These are phyloP conservation scores for Moringa oleifera DNA, from an alignment of 345 rosid genomes.

Conservation along the genomic window DNA sequence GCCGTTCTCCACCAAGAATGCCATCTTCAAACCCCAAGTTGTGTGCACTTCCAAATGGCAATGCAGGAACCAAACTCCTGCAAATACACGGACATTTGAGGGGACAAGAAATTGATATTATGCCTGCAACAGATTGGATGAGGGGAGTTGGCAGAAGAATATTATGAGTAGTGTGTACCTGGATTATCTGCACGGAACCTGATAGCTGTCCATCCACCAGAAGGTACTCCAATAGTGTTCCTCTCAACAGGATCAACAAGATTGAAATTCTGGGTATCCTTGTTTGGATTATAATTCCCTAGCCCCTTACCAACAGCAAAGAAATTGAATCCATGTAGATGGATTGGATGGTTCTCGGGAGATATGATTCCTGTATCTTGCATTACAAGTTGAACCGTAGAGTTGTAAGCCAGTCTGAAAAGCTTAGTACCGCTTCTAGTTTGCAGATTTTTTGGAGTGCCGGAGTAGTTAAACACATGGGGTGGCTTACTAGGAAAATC, in stretches of 20 bases:
- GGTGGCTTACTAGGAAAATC: constrained; percentile 83
- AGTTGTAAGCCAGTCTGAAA: constrained; percentile 57
- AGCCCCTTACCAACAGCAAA: constrained; percentile 69
- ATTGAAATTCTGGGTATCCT: constrained; percentile 60
- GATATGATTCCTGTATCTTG: constrained; percentile 84
- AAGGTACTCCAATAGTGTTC: constrained; percentile 83
- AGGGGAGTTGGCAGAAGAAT: no score
- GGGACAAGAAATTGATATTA: no score
- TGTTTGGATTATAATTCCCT: constrained; percentile 66
- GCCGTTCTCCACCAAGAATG: constrained; percentile 88
- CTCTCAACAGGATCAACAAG: constrained; percentile 92
- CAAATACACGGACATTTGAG: no score
- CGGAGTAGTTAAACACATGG: constrained; percentile 51
- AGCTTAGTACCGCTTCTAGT: constrained; percentile 62
- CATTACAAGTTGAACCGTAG: constrained; percentile 71
- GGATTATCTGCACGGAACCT: constrained; percentile 91
- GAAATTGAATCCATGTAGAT: constrained; percentile 88
- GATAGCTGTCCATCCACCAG: constrained; percentile 92
- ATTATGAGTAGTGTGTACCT: constrained; percentile 40
- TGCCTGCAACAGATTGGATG: no score
- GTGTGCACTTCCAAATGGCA: constrained; percentile 94
- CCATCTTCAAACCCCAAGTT: constrained; percentile 97
- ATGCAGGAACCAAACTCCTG: constrained; percentile 98
- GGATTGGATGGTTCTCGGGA: constrained; percentile 83
- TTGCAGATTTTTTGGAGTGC: constrained; percentile 45